Conservation (phyloP, 2,329 filamentous ascomycete genomes). For the Phialemonium atrogriseum region DNA sequence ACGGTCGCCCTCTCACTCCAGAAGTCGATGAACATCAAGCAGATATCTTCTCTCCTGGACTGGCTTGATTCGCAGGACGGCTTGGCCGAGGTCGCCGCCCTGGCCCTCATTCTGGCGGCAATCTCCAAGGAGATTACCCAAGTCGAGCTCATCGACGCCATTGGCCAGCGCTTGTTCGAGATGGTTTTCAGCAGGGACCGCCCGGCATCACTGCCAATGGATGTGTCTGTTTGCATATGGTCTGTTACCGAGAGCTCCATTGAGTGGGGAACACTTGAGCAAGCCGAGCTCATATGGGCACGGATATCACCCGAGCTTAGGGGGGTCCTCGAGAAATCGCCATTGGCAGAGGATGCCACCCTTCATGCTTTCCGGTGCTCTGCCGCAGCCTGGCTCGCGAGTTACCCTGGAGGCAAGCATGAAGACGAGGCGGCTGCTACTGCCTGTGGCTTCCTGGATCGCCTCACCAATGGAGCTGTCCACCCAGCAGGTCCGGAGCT, state of each 20-base stretch:
- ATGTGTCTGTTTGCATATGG: conserved; percentile 13
- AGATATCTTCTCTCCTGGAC: conserved; percentile 33
- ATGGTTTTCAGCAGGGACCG: conserved; percentile 17
- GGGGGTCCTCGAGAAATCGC: conserved; percentile 13
- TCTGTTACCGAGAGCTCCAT: conserved; percentile 17
- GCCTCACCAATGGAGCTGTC: conserved; percentile 14
- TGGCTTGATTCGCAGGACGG: conserved; percentile 28
- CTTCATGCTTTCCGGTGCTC: conserved; percentile 23
- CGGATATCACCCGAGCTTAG: conserved; percentile 14
- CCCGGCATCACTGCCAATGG: conserved; percentile 1
- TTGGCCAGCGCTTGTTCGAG: conserved; percentile 29
- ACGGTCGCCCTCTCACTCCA: conserved; percentile 25
- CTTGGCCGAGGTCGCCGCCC: conserved; percentile 19
- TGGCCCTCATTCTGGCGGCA: conserved; percentile 33
- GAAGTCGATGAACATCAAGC: conserved; percentile 33
- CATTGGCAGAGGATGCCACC: conserved; percentile 9
- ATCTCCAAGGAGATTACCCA: conserved; percentile 32
- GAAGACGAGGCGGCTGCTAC: conserved; percentile 17
- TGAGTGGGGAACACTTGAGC: conserved; percentile 15
- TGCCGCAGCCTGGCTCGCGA: conserved; percentile 20
- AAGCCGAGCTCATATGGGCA: conserved; percentile 17
- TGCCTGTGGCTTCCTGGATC: conserved; percentile 17
- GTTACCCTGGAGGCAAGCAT: conserved; percentile 12
- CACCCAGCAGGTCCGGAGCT: conserved; percentile 2
- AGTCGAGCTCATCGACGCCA: conserved; percentile 33